These are phyloP conservation scores for Boletus subparvulus DNA, from an alignment of 768 basidiomycete genomes.

Conservation along the genomic window DNA sequence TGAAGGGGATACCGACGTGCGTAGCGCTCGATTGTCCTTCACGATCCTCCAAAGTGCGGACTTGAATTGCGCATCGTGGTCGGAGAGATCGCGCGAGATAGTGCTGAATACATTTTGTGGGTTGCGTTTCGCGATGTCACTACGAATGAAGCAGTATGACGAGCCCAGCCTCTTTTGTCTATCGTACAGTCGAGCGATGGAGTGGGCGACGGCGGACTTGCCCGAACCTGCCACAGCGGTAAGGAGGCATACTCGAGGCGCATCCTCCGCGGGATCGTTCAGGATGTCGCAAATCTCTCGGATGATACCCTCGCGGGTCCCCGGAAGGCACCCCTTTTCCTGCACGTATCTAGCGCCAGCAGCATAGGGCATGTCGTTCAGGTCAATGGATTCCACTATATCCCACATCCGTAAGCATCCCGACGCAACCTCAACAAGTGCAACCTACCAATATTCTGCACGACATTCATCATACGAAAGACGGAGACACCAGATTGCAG, in stretches of 20 bases:
- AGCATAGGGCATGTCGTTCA: background rate
- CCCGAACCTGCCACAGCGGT: constrained; percentile 15
- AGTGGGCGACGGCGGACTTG: background rate
- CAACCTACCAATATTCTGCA: too few relatives aligned
- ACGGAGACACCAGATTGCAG: too few relatives aligned
- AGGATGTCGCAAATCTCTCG: background rate
- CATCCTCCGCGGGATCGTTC: background rate
- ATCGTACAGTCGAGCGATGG: constrained; percentile 3
- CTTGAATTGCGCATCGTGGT: constrained; percentile 8
- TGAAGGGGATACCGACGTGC: background rate
- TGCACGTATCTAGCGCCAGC: background rate
- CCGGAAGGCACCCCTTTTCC: background rate
- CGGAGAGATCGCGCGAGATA: constrained; percentile 26
- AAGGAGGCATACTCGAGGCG: constrained; percentile 11
- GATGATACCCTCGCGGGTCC: background rate
- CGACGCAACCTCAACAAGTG: too few relatives aligned
- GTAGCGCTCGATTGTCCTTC: background rate
- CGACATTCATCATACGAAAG: too few relatives aligned
- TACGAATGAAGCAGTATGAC: constrained; percentile 14
- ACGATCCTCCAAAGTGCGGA: too few relatives aligned
- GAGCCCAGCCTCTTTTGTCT: background rate
- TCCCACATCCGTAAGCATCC: background rate
- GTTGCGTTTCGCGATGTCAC: constrained; percentile 2
- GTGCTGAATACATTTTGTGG: constrained; percentile 24
- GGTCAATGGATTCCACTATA: background rate